These are phyloP conservation scores for Sarocladiaceae sp. DNA, from an alignment of 2,329 filamentous ascomycete species.

Conservation along the genomic window DNA sequence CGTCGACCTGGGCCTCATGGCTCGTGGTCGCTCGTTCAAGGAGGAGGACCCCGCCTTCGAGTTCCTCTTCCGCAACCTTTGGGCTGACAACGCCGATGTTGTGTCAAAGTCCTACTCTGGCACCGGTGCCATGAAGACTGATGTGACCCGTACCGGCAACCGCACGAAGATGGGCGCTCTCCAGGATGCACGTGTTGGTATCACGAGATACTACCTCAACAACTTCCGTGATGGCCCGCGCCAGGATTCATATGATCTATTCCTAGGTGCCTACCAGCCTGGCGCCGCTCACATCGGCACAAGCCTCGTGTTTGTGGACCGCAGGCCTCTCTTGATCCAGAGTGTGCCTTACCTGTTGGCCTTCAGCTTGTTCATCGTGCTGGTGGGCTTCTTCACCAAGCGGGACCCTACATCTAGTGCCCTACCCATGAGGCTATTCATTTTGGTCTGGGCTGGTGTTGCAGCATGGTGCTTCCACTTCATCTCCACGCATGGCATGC, in stretches of 20 bases:
- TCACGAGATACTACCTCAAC: constrained; percentile 86
- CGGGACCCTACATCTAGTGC: constrained; percentile 68
- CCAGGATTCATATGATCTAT: constrained; percentile 94
- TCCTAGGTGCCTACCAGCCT: constrained; percentile 81
- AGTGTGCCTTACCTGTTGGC: constrained; percentile 88
- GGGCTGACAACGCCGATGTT: constrained; percentile 97
- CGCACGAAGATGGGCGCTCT: constrained; percentile 81
- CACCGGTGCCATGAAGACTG: constrained; percentile 95
- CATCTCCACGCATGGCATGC: constrained; percentile 78
- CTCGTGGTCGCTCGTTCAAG: constrained; percentile 70
- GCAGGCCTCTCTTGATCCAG: constrained; percentile 82
- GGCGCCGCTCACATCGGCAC: constrained; percentile 66
- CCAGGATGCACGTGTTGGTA: constrained; percentile 81
- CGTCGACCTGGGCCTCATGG: constrained; percentile 74
- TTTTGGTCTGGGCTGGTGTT: constrained; percentile 71
- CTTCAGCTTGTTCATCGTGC: constrained; percentile 78
- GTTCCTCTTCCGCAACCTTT: constrained; percentile 89
- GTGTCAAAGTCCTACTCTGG: constrained; percentile 92
- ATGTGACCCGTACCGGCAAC: constrained; percentile 90
- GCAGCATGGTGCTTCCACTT: constrained; percentile 72
- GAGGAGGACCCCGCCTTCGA: constrained; percentile 78
- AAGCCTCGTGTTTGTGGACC: constrained; percentile 75
- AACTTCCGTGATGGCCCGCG: constrained; percentile 93
- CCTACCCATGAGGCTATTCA: constrained; percentile 78
- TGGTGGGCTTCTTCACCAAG: constrained; percentile 70